Conservation (phyloP, 768 basidiomycete species). For the Agaricus subrufescens region DNA sequence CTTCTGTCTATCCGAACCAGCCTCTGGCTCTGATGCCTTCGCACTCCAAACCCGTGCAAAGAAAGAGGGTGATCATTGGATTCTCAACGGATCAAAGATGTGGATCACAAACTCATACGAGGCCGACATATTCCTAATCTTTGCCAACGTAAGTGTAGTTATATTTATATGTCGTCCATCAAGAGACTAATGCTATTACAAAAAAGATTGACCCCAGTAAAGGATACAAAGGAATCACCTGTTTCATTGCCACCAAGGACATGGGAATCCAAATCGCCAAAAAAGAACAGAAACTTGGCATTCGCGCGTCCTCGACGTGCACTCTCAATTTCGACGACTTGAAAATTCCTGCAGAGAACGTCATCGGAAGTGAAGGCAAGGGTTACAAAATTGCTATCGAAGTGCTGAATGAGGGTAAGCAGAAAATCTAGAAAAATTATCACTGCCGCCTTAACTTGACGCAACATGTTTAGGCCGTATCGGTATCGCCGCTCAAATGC, state of each 20-base stretch:
- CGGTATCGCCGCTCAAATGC: conserved; percentile 98
- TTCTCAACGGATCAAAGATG: conserved; percentile 98
- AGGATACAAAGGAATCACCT: conserved; percentile 99
- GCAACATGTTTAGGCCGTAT: conserved; percentile 58
- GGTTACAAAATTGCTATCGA: conserved; percentile 67
- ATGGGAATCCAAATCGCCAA: conserved; percentile 98
- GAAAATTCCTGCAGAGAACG: conserved; percentile 75
- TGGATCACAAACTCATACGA: conserved; percentile 97
- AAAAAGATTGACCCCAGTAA: conserved; percentile 71
- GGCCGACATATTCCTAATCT: conserved; percentile 89
- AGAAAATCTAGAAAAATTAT: not conserved
- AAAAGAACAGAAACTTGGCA: conserved; percentile 98
- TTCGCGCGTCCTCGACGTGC: conserved; percentile 94
- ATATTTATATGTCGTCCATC: not conserved
- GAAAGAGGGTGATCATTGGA: conserved; percentile 81
- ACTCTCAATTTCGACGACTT: conserved; percentile 93
- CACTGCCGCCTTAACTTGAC: not conserved
- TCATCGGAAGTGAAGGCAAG: conserved; percentile 88
- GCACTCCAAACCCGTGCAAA: conserved; percentile 90
- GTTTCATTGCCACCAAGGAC: conserved; percentile 93
- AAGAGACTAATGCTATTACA: conserved; percentile 17
- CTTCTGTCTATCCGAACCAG: conserved; percentile 91
- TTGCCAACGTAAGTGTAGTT: conserved; percentile 71
- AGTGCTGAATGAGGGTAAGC: conserved; percentile 22
- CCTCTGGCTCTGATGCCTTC: conserved; percentile 95